These are phyloP conservation scores for Cladosporium sp. DNA, from an alignment of 2,329 filamentous ascomycete species.

Conservation along the genomic window DNA sequence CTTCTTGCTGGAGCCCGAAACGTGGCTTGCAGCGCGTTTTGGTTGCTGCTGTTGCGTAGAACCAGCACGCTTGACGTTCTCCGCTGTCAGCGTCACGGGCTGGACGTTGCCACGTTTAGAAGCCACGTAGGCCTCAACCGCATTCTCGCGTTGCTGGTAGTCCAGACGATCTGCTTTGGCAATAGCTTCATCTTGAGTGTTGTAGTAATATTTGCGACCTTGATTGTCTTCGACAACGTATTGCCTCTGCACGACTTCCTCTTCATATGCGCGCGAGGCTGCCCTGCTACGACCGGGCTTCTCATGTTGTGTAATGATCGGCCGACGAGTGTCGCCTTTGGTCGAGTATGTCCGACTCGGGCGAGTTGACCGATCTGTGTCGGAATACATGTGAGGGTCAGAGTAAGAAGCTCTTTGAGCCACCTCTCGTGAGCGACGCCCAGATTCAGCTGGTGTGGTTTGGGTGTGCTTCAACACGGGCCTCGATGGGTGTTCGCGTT, in stretches of 20 bases:
- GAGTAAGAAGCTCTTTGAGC: conserved; percentile 23
- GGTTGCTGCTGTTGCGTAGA: conserved; percentile 21
- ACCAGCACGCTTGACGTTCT: conserved; percentile 29
- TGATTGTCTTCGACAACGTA: conserved; percentile 31
- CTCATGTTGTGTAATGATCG: conserved; percentile 35
- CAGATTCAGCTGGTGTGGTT: conserved; percentile 11
- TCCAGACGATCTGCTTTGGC: conserved; percentile 21
- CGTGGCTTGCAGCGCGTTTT: conserved; percentile 22
- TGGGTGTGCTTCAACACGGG: conserved; percentile 20
- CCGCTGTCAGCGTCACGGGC: conserved; percentile 29
- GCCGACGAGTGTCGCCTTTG: conserved; percentile 32
- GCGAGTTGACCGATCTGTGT: conserved; percentile 30
- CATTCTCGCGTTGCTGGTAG: conserved; percentile 24
- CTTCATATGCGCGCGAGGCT: conserved; percentile 26
- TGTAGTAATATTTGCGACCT: conserved; percentile 29
- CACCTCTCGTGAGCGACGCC: conserved; percentile 13
- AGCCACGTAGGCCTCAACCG: conserved; percentile 32
- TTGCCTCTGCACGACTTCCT: conserved; percentile 25
- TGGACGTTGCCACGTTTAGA: conserved; percentile 24
- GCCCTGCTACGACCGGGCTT: conserved; percentile 35
- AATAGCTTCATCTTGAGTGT: conserved; percentile 29
- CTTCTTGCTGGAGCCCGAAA: conserved; percentile 32
- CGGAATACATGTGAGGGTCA: conserved; percentile 24
- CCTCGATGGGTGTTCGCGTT: conserved; percentile 8
- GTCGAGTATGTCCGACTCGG: conserved; percentile 24